phyloP scores from a whole-genome alignment of 768 basidiomycete genomes.

The Lyophyllum atratum region DNA sequence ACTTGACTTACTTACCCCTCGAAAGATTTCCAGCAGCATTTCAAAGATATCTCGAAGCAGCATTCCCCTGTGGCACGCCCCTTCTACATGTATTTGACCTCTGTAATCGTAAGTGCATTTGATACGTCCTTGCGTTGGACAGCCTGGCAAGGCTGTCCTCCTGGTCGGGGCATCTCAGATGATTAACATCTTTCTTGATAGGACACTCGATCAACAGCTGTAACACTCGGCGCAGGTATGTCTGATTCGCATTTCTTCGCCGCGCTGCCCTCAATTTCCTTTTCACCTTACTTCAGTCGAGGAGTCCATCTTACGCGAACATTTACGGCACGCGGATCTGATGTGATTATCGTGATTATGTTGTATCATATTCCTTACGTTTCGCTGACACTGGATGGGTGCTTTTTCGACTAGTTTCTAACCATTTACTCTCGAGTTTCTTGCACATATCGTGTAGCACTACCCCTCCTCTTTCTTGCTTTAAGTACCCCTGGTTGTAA shows the following conservation, averaged over 20 bases:
- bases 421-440: background rate
- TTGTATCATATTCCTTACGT: conserved; percentile 5
- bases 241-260: conserved; percentile 4
- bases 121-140: background rate
- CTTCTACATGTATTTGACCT: conserved; percentile 75
- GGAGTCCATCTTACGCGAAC: conserved; percentile 71
- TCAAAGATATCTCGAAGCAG: conserved; percentile 69
- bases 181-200: conserved; percentile 28
- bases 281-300: conserved; percentile 44
- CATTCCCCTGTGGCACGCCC: conserved; percentile 65
- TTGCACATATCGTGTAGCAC: background rate
- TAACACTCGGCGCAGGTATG: conserved; percentile 66
- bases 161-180: background rate
- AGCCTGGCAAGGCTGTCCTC: conserved; percentile 8
- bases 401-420: background rate
- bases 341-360: conserved; percentile 41
- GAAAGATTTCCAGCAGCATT: conserved; percentile 78
- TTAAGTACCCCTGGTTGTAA: conserved; percentile 1
- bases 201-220: conserved; percentile 77
- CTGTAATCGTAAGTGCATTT: conserved; percentile 63
- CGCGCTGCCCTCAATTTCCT: conserved; percentile 3
- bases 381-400: conserved; percentile 8
- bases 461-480: background rate
- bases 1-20: conserved; percentile 4
- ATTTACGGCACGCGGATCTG: conserved; percentile 69